Evolutionary conservation across 805 yeast species (phyloP).

Genomic region (Sugiyamaella boreocaroliniensis): DNA sequence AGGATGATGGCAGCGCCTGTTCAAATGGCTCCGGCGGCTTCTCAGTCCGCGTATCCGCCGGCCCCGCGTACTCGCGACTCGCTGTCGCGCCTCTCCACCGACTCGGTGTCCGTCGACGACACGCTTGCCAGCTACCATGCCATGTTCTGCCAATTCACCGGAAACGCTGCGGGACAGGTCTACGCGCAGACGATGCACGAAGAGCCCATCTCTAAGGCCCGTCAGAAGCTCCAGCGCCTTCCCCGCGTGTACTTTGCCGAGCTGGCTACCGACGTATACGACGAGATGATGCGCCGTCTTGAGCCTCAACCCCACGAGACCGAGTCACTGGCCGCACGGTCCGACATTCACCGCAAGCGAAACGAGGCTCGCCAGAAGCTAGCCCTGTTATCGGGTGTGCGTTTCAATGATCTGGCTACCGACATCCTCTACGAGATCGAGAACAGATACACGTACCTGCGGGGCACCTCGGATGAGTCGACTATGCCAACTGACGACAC

Average conservation of each 20-base stretch:
- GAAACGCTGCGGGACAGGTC: not conserved
- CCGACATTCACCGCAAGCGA: conserved; percentile 81
- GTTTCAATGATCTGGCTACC: conserved; percentile 85
- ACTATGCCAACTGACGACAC: not conserved
- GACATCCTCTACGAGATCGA: conserved; percentile 86
- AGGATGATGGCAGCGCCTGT: no score
- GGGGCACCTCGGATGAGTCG: conserved; percentile 1
- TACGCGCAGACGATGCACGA: not conserved
- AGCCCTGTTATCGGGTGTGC: conserved; percentile 68
- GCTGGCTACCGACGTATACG: conserved; percentile 88
- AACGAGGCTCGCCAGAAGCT: conserved; percentile 92
- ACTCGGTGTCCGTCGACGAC: conserved; percentile 8
- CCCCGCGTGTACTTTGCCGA: conserved; percentile 78
- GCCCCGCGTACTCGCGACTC: no score
- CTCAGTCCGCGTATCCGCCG: no score
- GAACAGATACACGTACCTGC: conserved; percentile 54
- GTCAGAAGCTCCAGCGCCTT: conserved; percentile 76
- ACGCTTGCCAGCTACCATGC: conserved; percentile 10
- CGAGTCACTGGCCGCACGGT: conserved; percentile 55
- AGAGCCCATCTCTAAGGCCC: conserved; percentile 46
- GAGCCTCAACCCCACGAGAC: conserved; percentile 31
- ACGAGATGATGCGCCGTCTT: conserved; percentile 78
- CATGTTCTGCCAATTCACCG: conserved; percentile 15
- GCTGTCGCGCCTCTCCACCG: not conserved
- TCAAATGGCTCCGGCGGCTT: no score